Base-by-base conservation (phyloP, 1,284 basidiomycete genomes). In the Psilocybe mexicana region DNA sequence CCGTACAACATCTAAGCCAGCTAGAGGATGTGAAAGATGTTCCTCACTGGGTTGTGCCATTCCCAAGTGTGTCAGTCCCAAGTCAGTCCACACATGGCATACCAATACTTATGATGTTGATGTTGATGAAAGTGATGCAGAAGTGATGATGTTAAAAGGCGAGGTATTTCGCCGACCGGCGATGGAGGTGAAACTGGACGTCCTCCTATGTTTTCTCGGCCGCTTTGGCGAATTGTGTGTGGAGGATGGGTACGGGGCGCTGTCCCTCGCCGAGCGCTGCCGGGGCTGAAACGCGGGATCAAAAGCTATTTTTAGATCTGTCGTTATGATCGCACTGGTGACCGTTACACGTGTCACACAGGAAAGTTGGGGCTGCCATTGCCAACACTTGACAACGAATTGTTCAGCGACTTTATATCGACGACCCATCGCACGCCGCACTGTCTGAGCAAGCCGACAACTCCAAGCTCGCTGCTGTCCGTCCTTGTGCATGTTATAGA, bases 221-320 rank as follows among this genome's bases (percentile, higher is more conserved):
- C 12, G 7, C 14, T 40, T n/a, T 11, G 38, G 38, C 1, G 4
- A 12, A 4, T 40, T 5, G 10, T 44, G 43, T 44, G 43, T 11
- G 43, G 5, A 10, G 10, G 10, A 25, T 44, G 36, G 25, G 33
- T 30, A 51, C n/a, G 24, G 36, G 25, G 2, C 10, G 14, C 38
- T 23, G 28, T 36, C 14, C 3, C 4, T 40, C 11, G 44, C 44
- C 44, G 30, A 12, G 52, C 42, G 36, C 38, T n/a, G 23, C 50
- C 18, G 33, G 40, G 55, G 54, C 54, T 61, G 60, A 61, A 61
- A 62, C 61, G 52, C 57, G 40, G 35, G 42, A 25, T 23, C 4
- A 12, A 40, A 23, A 12, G 36, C n/a, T 48, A 35, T 48, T 48
- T 48, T 18, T 35, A 48, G 18, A 48, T 36, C 6, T 18, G 46